A percentile compares a stretch with the other conserved stretches of the same genome.
Conservation (phyloP, 108 stramenopile species). For the Stephanodiscus minutulus region DNA sequence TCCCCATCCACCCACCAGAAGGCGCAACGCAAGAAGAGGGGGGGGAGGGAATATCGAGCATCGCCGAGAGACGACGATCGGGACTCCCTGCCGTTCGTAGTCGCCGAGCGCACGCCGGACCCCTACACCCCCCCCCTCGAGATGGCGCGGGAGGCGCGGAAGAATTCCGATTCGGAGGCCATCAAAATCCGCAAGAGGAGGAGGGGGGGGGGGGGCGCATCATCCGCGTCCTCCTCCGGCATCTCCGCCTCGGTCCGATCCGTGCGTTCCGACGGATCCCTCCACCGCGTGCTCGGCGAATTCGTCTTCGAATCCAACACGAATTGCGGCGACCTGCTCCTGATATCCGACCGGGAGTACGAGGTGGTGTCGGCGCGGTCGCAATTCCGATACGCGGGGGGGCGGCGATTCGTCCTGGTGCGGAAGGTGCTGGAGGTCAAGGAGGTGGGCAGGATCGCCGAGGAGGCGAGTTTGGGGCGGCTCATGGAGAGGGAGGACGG, state of each 20-base stretch:
- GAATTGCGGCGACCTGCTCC: constrained; percentile 72
- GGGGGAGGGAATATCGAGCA: constrained; percentile 37
- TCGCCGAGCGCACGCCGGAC: constrained; percentile 70
- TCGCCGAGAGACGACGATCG: constrained; percentile 68
- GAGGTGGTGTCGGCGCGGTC: constrained; percentile 55
- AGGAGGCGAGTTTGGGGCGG: constrained; percentile 46
- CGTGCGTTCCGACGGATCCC: constrained; percentile 19
- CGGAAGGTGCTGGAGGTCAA: constrained; percentile 85
- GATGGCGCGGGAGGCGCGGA: constrained; percentile 52
- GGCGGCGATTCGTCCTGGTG: constrained; percentile 74
- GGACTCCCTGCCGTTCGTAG: constrained; percentile 72
- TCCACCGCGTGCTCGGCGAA: constrained; percentile 65
- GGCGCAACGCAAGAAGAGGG: constrained; percentile 38
- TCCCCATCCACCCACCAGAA: neutral
- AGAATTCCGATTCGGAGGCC: constrained; percentile 39
- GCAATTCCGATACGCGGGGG: constrained; percentile 77
- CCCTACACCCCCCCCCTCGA: constrained; percentile 64
- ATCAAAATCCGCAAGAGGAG: constrained; percentile 12
- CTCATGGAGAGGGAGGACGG: constrained; percentile 27
- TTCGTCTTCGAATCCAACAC: constrained; percentile 79
- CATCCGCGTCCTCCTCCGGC: no score
- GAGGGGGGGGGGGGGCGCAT: constrained; percentile 23
- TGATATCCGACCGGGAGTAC: constrained; percentile 62
- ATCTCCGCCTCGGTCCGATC: constrained; percentile 52
- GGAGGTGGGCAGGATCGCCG: constrained; percentile 59